These are phyloP conservation scores for Candolleomyces aberdarensis DNA, from an alignment of 768 basidiomycete genomes.

Conservation along the genomic window DNA sequence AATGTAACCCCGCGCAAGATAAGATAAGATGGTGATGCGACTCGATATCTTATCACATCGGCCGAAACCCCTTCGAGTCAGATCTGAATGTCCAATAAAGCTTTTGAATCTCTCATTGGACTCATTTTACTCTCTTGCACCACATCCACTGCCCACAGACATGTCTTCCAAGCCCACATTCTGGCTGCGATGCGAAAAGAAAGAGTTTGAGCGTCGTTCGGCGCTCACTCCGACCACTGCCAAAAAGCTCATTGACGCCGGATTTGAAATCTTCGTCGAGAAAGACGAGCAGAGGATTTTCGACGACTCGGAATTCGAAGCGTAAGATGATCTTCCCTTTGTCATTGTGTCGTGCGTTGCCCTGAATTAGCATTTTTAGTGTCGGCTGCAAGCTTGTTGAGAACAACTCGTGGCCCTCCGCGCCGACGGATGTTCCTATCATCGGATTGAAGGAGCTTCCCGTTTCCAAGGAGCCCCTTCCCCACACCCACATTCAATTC, in stretches of 20 bases:
- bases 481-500: constrained; percentile 96
- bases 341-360: too few relatives aligned
- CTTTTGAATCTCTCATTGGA: too few relatives aligned
- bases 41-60: too few relatives aligned
- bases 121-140: background rate
- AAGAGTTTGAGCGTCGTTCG: constrained; percentile 88
- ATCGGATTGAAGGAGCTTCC: constrained; percentile 97
- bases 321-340: constrained; percentile 48
- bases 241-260: constrained; percentile 81
- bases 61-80: too few relatives aligned
- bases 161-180: constrained; percentile 56
- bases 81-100: too few relatives aligned
- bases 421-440: constrained; percentile 73
- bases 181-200: constrained; percentile 98
- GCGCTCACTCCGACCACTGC: constrained; percentile 92
- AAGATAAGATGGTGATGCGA: too few relatives aligned
- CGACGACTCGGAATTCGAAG: constrained; percentile 88
- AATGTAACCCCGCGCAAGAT: too few relatives aligned
- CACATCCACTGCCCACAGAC: constrained; percentile 11
- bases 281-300: constrained; percentile 94
- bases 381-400: constrained; percentile 86
- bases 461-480: constrained; percentile 74
- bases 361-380: constrained; percentile 43
- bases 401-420: constrained; percentile 86
- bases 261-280: constrained; percentile 90